Conservation (phyloP, 2,329 filamentous ascomycete genomes). For the Zymoseptoria tritici region DNA sequence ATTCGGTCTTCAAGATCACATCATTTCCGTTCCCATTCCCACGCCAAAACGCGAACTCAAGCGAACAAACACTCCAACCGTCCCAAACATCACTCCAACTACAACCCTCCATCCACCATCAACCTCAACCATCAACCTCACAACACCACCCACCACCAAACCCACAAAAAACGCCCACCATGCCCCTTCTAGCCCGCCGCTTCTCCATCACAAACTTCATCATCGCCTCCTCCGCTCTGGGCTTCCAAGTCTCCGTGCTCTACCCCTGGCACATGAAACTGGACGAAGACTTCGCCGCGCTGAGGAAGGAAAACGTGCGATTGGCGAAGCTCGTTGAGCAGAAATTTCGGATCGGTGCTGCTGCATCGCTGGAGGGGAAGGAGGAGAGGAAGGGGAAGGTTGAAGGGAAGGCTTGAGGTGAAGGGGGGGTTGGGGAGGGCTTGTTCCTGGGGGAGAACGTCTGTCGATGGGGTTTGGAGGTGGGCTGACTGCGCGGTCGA, state of each 20-base stretch:
- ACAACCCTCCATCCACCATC: no score
- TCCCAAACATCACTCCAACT: no score
- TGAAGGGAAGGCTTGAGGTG: not conserved
- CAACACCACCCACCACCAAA: no score
- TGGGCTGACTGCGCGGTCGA: not conserved
- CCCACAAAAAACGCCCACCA: not conserved
- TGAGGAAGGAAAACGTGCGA: slow-evolving; percentile 15
- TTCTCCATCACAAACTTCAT: slow-evolving; percentile 20
- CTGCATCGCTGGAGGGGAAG: not conserved
- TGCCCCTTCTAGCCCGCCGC: slow-evolving; percentile 18
- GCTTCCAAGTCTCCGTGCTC: slow-evolving; percentile 21
- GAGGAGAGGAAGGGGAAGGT: not conserved
- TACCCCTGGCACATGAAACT: slow-evolving; percentile 24
- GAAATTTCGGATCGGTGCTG: not conserved
- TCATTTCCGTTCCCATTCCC: no score
- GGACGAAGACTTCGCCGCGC: slow-evolving; percentile 18
- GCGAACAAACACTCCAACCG: no score
- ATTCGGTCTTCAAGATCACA: no score
- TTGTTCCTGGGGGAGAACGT: not conserved
- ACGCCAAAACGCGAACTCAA: no score
- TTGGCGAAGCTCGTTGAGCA: slow-evolving; percentile 5
- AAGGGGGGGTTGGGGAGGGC: not conserved
- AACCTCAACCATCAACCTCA: no score
- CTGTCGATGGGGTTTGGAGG: not conserved
- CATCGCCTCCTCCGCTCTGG: slow-evolving; percentile 18